Evolutionary conservation across 306 rosid genomes (phyloP).

Genomic region (Cajanus cajan): DNA sequence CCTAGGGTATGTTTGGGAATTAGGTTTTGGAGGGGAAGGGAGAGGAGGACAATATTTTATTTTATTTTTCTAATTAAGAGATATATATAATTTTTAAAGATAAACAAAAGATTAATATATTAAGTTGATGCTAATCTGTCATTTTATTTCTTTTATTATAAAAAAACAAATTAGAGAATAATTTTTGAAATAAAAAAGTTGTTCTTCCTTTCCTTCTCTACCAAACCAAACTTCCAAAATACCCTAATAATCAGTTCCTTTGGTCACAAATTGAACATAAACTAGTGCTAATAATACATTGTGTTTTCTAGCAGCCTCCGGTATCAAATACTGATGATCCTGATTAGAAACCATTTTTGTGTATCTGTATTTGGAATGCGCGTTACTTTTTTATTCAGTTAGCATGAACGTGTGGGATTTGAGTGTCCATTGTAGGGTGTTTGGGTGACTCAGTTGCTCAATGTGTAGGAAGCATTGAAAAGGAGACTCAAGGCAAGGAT

Average conservation of each 20-base stretch:
- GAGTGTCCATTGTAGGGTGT: conserved; percentile 19
- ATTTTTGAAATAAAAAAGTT: neutral
- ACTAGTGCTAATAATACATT: neutral
- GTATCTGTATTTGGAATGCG: neutral
- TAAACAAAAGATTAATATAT: neutral
- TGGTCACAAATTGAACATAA: neutral
- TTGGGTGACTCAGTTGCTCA: conserved; percentile 33
- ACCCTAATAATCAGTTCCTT: neutral
- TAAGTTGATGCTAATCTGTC: neutral
- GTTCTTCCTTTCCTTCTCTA: neutral
- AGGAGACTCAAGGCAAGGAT: conserved; percentile 90
- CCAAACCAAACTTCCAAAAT: neutral
- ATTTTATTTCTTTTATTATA: neutral
- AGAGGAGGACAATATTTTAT: neutral
- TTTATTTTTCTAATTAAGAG: neutral
- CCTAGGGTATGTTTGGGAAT: neutral
- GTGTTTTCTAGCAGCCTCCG: conserved; percentile 6
- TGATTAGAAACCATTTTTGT: neutral
- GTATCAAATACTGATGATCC: conserved; percentile 16
- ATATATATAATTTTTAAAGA: neutral
- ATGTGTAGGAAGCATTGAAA: conserved; percentile 83
- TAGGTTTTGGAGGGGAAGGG: neutral
- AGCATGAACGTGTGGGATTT: conserved; percentile 22
- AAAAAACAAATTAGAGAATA: neutral
- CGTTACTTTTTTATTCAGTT: conserved; percentile 8